A percentile compares a stretch with the other conserved stretches of the same genome.
These are phyloP conservation scores for Entomortierella chlamydospora DNA, from an alignment of 192 early-diverging fungal species.

Conservation along the genomic window DNA sequence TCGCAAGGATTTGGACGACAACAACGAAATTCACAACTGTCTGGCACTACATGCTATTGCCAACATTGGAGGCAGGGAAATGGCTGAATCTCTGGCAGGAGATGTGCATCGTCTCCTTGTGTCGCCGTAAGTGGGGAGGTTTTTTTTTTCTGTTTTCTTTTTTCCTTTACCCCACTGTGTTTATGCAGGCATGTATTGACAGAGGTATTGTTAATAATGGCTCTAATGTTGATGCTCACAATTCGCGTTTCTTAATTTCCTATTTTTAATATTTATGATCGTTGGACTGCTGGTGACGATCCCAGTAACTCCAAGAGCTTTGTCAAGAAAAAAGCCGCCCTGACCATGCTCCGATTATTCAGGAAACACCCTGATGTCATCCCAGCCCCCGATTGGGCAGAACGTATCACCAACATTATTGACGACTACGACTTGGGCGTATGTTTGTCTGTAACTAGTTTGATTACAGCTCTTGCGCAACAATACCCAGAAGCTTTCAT, in stretches of 20 bases:
- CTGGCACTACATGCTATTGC: conserved; percentile 96
- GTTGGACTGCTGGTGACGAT: background rate
- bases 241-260: conserved; percentile 17
- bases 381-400: conserved; percentile 88
- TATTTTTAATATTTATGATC: conserved; percentile 28
- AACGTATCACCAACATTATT: conserved; percentile 82
- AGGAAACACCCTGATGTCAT: conserved; percentile 92
- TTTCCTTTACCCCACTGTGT: background rate
- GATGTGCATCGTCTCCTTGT: conserved; percentile 91
- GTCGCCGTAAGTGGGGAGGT: conserved; percentile 70
- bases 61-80: conserved; percentile 93
- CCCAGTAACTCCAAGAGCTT: conserved; percentile 79
- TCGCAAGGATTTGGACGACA: conserved; percentile 88
- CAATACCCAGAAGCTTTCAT: conserved; percentile 85
- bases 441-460: conserved; percentile 80
- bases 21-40: conserved; percentile 88
- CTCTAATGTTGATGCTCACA: conserved; percentile 31
- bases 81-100: conserved; percentile 85
- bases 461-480: conserved; percentile 93
- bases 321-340: conserved; percentile 97
- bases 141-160: background rate
- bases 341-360: conserved; percentile 90
- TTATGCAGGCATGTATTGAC: background rate
- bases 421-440: conserved; percentile 94
- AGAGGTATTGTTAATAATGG: too few relatives aligned